Evolutionary conservation across 768 basidiomycete genomes (phyloP).

Genomic region (Lactarius deliciosus): DNA sequence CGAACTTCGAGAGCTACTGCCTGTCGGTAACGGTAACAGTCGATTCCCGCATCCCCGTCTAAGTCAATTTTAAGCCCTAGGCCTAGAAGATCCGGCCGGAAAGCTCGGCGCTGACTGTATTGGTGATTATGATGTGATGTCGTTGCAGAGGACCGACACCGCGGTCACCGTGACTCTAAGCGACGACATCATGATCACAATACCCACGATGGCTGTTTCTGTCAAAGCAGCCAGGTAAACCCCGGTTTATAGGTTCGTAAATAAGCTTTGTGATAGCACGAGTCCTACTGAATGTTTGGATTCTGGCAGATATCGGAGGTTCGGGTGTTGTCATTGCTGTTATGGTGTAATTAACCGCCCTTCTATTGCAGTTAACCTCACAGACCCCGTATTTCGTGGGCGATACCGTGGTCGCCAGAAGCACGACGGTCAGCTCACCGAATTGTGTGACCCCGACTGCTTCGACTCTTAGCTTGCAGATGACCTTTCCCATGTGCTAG

Average conservation of each 20-base stretch:
- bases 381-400: constrained; percentile 43
- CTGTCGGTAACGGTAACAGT: too few relatives aligned
- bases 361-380: constrained; percentile 38
- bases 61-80: not conserved
- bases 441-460: not conserved
- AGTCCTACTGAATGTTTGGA: constrained; percentile 41
- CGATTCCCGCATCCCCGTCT: too few relatives aligned
- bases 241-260: constrained; percentile 19
- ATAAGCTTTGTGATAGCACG: not conserved
- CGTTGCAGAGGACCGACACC: too few relatives aligned
- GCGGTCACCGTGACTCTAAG: too few relatives aligned
- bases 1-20: constrained; percentile 36
- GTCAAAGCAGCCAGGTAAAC: not conserved
- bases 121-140: too few relatives aligned
- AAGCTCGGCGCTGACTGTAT: not conserved
- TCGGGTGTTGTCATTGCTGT: not conserved
- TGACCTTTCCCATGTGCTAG: constrained; percentile 59
- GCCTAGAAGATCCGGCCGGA: not conserved
- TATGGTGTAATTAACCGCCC: not conserved
- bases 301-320: constrained; percentile 33
- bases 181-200: too few relatives aligned
- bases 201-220: not conserved
- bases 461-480: constrained; percentile 40
- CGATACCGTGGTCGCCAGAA: constrained; percentile 38
- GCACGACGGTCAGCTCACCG: constrained; percentile 35